phyloP scores from a whole-genome alignment of 2,329 filamentous ascomycete species.

The Verticillium klebahnii region DNA sequence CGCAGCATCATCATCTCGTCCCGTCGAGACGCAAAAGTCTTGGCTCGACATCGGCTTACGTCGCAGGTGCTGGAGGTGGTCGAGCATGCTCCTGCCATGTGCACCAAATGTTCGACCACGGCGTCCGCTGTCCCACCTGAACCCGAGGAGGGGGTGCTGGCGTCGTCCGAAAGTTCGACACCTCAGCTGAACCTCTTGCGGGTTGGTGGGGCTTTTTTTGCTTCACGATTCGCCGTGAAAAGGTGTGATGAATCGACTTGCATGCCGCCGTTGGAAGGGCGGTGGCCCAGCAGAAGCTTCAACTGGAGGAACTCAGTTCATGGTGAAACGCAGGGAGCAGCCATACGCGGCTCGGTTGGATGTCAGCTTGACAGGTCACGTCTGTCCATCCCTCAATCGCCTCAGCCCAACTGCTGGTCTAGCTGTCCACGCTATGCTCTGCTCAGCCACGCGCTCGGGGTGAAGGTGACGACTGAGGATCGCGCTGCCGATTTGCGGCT shows the following conservation, averaged over 20 bases:
- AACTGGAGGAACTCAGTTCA: not conserved
- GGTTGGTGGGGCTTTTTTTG: not conserved
- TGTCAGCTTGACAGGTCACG: not conserved
- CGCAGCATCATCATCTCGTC: not conserved
- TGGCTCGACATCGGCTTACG: not conserved
- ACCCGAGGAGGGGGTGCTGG: not conserved
- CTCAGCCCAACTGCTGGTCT: not conserved
- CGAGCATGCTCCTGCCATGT: not conserved
- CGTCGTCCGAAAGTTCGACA: not conserved
- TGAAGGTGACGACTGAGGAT: not conserved
- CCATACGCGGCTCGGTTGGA: not conserved
- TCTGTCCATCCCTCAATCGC: not conserved
- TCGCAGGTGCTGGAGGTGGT: not conserved
- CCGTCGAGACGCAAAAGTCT: not conserved
- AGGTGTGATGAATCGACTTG: not conserved
- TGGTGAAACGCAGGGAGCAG: not conserved
- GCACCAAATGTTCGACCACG: not conserved
- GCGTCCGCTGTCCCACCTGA: not conserved
- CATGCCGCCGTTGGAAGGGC: not conserved
- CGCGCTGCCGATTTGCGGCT: not conserved
- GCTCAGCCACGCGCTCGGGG: not conserved
- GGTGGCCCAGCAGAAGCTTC: not conserved
- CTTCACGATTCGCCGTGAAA: not conserved
- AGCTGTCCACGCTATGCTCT: not conserved
- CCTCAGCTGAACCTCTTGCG: not conserved